Percentiles rank a stretch among this genome's conserved stretches.
Conservation (phyloP, 202 grass and related monocot genomes). For the Bolboschoenoplectus hybrid region DNA sequence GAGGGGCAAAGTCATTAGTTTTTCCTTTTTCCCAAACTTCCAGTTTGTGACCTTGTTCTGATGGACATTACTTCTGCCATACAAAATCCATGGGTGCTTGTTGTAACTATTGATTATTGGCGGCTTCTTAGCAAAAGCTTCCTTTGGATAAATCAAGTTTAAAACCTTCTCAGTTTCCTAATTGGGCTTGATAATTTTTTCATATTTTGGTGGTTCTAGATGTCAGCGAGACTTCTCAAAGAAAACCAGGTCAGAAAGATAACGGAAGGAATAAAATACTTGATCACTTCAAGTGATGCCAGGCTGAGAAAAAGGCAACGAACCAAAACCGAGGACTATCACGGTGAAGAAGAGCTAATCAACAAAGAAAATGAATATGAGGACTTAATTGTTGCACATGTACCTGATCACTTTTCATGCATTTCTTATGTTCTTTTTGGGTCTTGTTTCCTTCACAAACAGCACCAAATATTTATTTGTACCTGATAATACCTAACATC, state of each 20-base stretch:
- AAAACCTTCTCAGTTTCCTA: background rate
- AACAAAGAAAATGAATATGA: conserved; percentile 87
- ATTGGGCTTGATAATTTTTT: conserved; percentile 35
- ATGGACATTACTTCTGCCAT: background rate
- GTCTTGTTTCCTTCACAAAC: background rate
- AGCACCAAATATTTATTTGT: background rate
- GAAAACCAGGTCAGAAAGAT: conserved; percentile 75
- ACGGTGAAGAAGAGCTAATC: conserved; percentile 88
- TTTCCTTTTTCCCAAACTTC: background rate
- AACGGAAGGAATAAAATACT: conserved; percentile 84
- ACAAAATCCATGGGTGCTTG: background rate
- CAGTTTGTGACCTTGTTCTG: background rate
- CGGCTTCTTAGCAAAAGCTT: background rate
- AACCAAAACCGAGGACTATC: conserved; percentile 83
- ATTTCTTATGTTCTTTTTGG: conserved; percentile 13
- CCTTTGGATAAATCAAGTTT: conserved; percentile 11
- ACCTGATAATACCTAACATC: background rate
- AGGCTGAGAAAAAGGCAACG: conserved; percentile 77
- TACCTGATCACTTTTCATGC: conserved; percentile 23
- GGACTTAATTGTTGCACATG: conserved; percentile 88
- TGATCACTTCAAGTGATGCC: conserved; percentile 82
- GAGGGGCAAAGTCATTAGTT: background rate
- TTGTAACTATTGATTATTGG: conserved; percentile 11
- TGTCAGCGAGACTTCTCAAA: conserved; percentile 61
- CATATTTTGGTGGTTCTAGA: conserved; percentile 44